Evolutionary conservation across 2,329 filamentous ascomycete genomes (phyloP), one percentile per base, ranked within the genome.

Genomic region (Arachnopeziza araneosa): DNA sequence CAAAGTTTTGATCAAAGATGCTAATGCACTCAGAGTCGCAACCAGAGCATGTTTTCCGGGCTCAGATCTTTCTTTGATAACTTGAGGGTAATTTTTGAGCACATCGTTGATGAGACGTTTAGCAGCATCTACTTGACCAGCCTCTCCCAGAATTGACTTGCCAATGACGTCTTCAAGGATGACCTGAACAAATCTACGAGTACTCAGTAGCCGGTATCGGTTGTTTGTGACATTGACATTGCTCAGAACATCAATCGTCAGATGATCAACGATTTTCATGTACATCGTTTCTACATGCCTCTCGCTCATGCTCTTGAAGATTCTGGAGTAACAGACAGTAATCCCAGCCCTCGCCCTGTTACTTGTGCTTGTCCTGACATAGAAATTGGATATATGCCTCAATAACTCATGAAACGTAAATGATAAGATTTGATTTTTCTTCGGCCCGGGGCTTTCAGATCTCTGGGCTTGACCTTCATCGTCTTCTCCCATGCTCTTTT

Each of bases 41-140:
- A 91, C 88, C 49, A 99, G 77, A 1, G 88, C 88, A 69, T 96
- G 87, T 74, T 99, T 99, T 54, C 86, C 88, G 7, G 95, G 95
- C 72, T 98, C 93, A 1, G 89, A 85, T 50, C 90, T 85, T 73
- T 98, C 93, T 68, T 93, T 90, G 54, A 96, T 77, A 5, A 88
- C 88, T 72, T 96, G 91, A 0, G 95, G 93, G 67, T 96, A 98
- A 72, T 98, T 95, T 72, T 96, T 98, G 54, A 99, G 80, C 52
- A 97, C 81, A 60, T 91, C 87, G 72, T 96, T 96, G 70, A 97
- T 85, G 57, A 99, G 76, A 63, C 85, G 84, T 68, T 87, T 91
- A 7, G 91, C 90, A 26, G 91, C 92, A 67, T 88, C 86, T 61
- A 93, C 80, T 70, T 97, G 93, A 8, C 92, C 93, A 17, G 90